Evolutionary conservation across 768 basidiomycete species (phyloP).

Genomic region (Psilocybe subaeruginosa): DNA sequence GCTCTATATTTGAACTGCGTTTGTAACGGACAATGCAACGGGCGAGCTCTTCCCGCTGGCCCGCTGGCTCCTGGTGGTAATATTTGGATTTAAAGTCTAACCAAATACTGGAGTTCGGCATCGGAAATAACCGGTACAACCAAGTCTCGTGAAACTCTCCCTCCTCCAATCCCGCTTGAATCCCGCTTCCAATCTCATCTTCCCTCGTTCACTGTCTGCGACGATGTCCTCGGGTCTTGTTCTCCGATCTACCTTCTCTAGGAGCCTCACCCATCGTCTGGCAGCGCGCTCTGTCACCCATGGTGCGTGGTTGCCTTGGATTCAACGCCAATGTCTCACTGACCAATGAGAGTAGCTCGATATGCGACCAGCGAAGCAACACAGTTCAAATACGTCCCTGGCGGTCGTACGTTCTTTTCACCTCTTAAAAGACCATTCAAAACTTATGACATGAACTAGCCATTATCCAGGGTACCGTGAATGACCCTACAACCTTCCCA

Average conservation of each 20-base stretch:
- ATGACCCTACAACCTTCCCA: slow-evolving; percentile 93
- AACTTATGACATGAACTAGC: slow-evolving; percentile 43
- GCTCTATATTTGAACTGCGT: too few relatives aligned
- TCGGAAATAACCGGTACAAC: slow-evolving; percentile 23
- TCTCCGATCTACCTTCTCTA: slow-evolving; percentile 51
- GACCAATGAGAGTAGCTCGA: slow-evolving; percentile 36
- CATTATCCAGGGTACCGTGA: slow-evolving; percentile 88
- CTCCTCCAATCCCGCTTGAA: not conserved
- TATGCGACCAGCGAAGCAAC: slow-evolving; percentile 35
- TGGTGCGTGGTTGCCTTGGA: slow-evolving; percentile 32
- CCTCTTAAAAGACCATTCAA: not conserved
- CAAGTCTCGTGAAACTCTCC: slow-evolving; percentile 16
- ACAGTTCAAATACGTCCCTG: slow-evolving; percentile 55
- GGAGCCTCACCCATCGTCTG: slow-evolving; percentile 44
- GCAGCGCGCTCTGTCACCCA: slow-evolving; percentile 41
- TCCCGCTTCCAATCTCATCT: slow-evolving; percentile 7
- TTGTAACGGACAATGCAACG: too few relatives aligned
- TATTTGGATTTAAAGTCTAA: too few relatives aligned
- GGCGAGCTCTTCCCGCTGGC: too few relatives aligned
- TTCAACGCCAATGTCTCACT: slow-evolving; percentile 2
- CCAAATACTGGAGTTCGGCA: slow-evolving; percentile 6
- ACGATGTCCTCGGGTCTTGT: slow-evolving; percentile 55
- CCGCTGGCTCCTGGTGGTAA: too few relatives aligned
- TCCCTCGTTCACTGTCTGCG: slow-evolving; percentile 20
- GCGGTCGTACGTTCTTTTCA: slow-evolving; percentile 59